Percentiles rank a stretch among this genome's conserved stretches.
These are phyloP conservation scores for Vitis hybrid DNA, from an alignment of 177 flowering plant genomes.

Conservation along the genomic window DNA sequence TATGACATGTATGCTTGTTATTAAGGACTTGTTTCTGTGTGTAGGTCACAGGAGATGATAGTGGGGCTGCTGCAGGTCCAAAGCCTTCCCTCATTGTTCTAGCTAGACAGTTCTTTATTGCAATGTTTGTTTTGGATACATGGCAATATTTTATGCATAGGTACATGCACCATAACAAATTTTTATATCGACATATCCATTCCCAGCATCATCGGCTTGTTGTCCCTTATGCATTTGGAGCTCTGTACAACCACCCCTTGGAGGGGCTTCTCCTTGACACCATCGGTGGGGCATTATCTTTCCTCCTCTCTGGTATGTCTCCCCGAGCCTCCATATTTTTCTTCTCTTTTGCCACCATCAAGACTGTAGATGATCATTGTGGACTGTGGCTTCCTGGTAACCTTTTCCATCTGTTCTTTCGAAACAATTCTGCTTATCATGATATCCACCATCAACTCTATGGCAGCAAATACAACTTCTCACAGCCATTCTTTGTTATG, in stretches of 20 bases:
- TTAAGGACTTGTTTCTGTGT: not conserved
- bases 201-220: constrained; percentile 87
- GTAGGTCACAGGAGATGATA: constrained; percentile 58
- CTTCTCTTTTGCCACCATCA: constrained; percentile 89
- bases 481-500: constrained; percentile 85
- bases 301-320: constrained; percentile 87
- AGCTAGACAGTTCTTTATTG: constrained; percentile 56
- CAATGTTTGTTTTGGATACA: constrained; percentile 82
- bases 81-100: constrained; percentile 42
- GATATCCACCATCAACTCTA: constrained; percentile 91
- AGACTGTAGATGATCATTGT: constrained; percentile 92
- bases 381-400: constrained; percentile 95
- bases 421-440: constrained; percentile 85
- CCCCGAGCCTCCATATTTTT: constrained; percentile 80
- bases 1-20: too few species aligned
- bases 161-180: constrained; percentile 92
- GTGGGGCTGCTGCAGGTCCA: constrained; percentile 17
- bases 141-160: constrained; percentile 97
- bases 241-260: constrained; percentile 83
- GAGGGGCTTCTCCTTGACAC: constrained; percentile 89
- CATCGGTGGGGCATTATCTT: constrained; percentile 79
- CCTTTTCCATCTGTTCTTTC: constrained; percentile 69
- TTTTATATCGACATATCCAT: constrained; percentile 81
- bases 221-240: constrained; percentile 93
- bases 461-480: constrained; percentile 85